Base-by-base conservation (phyloP, 2,329 filamentous ascomycete species). In the Pseudopithomyces maydicus region DNA sequence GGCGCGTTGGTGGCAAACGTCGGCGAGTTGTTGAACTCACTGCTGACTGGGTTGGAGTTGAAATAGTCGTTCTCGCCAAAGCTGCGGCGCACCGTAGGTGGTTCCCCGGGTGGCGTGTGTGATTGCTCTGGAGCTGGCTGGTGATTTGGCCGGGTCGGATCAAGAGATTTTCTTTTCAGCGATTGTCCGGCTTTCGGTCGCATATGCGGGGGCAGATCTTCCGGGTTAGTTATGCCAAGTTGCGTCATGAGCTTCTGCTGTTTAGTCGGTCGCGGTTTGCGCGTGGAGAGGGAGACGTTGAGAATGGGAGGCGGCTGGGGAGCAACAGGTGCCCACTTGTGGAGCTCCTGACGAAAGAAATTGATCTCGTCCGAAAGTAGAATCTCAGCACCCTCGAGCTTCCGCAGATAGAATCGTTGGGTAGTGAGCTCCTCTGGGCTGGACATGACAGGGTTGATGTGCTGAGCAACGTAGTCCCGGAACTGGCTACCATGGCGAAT, bases 301-400 rank as follows among this genome's bases (percentile, higher is more conserved):
- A 97, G 83, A 36, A 96, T 88, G 20, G 93, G 93, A 3, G 95
- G 95, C 12, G 95, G 82, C 14, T 91, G 85, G 0, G 92, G 90
- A 1, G 95, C 93, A 23, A 98, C 91, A 2, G 93, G 93, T 38
- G 89, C 92, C 90, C 91, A 97, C 72, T 92, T 96, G 77, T 99
- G 95, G 55, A 99, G 82, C 72, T 97, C 92, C 73, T 97, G 92
- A 22, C 94, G 88, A 80, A 99, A 94, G 76, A 96, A 97, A 72
- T 99, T 99, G n/a, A 94, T 97, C 78, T 99, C 95, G 55, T 89
- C 90, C 0, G 93, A 86, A 2, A 99, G 82, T 2, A 99, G 83
- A 50, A 99, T 93, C 73, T 99, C 95, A 1, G 95, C 93, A 2
- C 95, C 95, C 78, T 99, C 95, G 52, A 99, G 92, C 79, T 99